These are phyloP conservation scores for Colletotrichum lupini DNA, from an alignment of 2,329 filamentous ascomycete genomes.

Conservation along the genomic window DNA sequence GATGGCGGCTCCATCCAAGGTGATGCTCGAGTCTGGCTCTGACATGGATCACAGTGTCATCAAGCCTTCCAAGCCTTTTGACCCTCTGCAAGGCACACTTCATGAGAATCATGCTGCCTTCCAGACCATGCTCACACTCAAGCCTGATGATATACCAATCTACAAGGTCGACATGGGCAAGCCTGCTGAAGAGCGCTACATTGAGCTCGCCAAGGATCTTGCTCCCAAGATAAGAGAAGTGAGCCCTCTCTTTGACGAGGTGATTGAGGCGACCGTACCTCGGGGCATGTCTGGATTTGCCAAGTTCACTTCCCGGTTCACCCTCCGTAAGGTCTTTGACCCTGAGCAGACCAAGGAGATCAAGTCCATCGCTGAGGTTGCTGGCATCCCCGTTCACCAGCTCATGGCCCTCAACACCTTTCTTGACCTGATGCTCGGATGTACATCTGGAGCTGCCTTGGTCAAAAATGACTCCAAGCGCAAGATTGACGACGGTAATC, in stretches of 20 bases:
- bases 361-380: slow-evolving; percentile 60
- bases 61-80: not conserved
- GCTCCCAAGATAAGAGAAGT: slow-evolving; percentile 54
- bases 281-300: slow-evolving; percentile 41
- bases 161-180: slow-evolving; percentile 63
- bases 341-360: slow-evolving; percentile 69
- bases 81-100: not conserved
- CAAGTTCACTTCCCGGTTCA: slow-evolving; percentile 52
- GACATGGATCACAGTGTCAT: no score
- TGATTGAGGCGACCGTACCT: slow-evolving; percentile 47
- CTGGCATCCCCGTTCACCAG: slow-evolving; percentile 64
- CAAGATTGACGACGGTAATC: not conserved
- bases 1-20: no score
- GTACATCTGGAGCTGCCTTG: slow-evolving; percentile 60
- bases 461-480: not conserved
- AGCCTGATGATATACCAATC: not conserved
- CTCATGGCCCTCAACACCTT: slow-evolving; percentile 69
- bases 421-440: slow-evolving; percentile 71
- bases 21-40: no score
- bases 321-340: slow-evolving; percentile 61
- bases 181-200: slow-evolving; percentile 63
- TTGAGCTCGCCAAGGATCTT: slow-evolving; percentile 57
- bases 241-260: slow-evolving; percentile 59
- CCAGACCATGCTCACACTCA: not conserved
- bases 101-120: not conserved